phyloP scores from a whole-genome alignment of 306 rosid genomes.

The Cucurbita ficifolia region DNA sequence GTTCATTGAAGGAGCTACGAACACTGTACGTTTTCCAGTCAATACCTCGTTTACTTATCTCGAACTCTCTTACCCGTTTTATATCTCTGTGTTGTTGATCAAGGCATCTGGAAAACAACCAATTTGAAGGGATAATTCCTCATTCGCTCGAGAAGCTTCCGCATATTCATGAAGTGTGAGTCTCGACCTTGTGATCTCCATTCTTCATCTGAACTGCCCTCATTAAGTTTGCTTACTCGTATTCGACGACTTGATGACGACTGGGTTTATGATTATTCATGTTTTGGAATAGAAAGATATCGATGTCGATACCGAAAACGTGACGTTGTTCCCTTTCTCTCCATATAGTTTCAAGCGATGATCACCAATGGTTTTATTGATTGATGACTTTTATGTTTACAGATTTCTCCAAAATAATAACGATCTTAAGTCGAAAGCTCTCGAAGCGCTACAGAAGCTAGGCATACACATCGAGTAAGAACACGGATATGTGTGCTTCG shows the following conservation, averaged over 20 bases:
- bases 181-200: background rate
- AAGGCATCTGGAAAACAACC: constrained; percentile 78
- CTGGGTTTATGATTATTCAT: no score
- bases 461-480: constrained; percentile 30
- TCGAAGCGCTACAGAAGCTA: constrained; percentile 8
- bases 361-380: background rate
- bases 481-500: background rate
- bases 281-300: no score
- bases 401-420: constrained; percentile 29
- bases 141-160: constrained; percentile 32
- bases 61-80: background rate
- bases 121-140: constrained; percentile 54
- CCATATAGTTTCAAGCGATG: background rate
- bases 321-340: background rate
- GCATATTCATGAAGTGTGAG: constrained; percentile 55
- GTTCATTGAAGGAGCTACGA: constrained; percentile 34
- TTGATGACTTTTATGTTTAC: background rate
- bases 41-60: background rate
- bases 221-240: background rate
- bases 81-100: background rate
- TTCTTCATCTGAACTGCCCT: background rate
- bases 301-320: no score
- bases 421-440: constrained; percentile 15
- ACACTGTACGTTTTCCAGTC: constrained; percentile 38
- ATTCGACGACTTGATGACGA: no score